phyloP scores from a whole-genome alignment of 2,329 filamentous ascomycete genomes.

The Shiraia sp. region DNA sequence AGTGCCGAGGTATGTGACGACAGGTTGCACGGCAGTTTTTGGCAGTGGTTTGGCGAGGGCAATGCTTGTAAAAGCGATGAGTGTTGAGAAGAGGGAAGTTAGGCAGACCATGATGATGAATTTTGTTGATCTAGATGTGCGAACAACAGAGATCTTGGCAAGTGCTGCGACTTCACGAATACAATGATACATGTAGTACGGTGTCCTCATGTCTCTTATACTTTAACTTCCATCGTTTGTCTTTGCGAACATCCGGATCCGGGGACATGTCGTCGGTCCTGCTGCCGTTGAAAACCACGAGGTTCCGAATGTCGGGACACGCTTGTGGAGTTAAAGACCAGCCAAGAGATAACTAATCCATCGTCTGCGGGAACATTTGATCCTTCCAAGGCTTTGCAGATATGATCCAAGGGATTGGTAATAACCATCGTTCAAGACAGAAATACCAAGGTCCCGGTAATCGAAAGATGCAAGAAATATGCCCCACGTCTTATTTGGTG shows the following conservation, averaged over 20 bases:
- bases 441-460: no score
- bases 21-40: slow-evolving; percentile 28
- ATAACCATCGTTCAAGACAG: slow-evolving; percentile 6
- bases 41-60: slow-evolving; percentile 21
- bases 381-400: slow-evolving; percentile 6
- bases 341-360: slow-evolving; percentile 5
- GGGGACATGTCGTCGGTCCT: no score
- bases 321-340: neutral
- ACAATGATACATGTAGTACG: no score
- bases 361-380: neutral
- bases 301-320: slow-evolving; percentile 8
- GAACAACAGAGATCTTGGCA: no score
- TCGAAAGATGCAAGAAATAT: no score
- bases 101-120: slow-evolving; percentile 25
- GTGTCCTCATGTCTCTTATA: no score
- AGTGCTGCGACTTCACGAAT: no score
- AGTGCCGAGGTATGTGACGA: slow-evolving; percentile 37
- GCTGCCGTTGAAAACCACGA: slow-evolving; percentile 6
- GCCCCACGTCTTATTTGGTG: no score
- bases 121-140: no score
- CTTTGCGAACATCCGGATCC: no score
- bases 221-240: no score
- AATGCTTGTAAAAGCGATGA: slow-evolving; percentile 19
- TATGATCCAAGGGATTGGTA: slow-evolving; percentile 14
- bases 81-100: slow-evolving; percentile 21